Base-by-base conservation (phyloP, 140 eudicot genomes). In the Erigeron philadelphicus region DNA sequence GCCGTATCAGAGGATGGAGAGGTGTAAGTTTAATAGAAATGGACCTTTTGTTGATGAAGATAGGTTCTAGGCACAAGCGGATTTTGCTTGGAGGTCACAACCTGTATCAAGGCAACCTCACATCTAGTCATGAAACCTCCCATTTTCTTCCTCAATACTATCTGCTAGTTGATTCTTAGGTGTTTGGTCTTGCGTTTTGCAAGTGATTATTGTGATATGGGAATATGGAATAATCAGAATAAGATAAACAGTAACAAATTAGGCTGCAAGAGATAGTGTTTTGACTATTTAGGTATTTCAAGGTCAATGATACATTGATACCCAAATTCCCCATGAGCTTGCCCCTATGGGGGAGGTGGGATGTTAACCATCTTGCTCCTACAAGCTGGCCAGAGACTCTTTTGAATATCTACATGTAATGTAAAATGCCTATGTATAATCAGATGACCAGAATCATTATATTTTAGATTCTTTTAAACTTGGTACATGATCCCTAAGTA, bases 1-100 rank as follows among this genome's bases (percentile, higher is more conserved):
- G 99, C 97, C 72, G 76, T 89, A 50, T 94, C 99, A 31, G 95
- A 87, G 55, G 72, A 84, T 2, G 99, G 97, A 75, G 97, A 94
- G 87, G 97, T 89, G 99, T 94, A 89, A 94, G 99, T 94, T 81
- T 66, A 77, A 86, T 62, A 72, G 62, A 70, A 76, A 40, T 74
- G 79, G 87, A 80, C 75, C 83, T 68, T 75, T 72, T 46, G 75
- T 75, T 71, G 75, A 73, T 78, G 75, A 74, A 80, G 81, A 58
- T 82, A 76, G 84, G 80, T 60, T 74, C 83, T 79, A 80, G 84
- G 67, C 73, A 78, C 75, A 25, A 64, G 57, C 67, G 72, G 74
- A 68, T 46, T 70, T 63, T 74, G 71, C 65, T 25, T 75, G 78
- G 72, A 60, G 63, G 66, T 75, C 47, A 68, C 43, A 65, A 47